Percentiles rank a stretch among this genome's conserved stretches.
phyloP scores from a whole-genome alignment of 179 eudicot species.

The Patellifolia procumbens region DNA sequence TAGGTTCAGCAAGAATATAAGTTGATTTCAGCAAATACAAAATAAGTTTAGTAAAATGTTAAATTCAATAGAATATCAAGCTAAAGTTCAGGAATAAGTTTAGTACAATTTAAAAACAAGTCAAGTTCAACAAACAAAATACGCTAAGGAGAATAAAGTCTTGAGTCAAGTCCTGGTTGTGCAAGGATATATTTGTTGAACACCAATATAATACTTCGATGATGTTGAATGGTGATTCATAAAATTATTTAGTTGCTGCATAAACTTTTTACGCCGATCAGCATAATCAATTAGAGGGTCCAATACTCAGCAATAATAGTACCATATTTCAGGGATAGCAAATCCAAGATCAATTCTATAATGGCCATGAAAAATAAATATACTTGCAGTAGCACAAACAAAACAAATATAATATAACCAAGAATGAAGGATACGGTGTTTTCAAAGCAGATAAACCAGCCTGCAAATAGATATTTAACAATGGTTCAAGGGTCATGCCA shows the following conservation, averaged over 20 bases:
- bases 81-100: no score
- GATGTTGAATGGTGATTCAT: not conserved
- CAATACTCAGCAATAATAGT: not conserved
- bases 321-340: not conserved
- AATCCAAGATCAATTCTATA: not conserved
- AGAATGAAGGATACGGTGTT: constrained; percentile 88
- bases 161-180: not conserved
- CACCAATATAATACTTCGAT: not conserved
- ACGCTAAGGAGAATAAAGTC: not conserved
- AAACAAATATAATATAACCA: not conserved
- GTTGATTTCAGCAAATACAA: no score
- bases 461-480: constrained; percentile 88
- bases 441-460: constrained; percentile 97
- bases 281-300: not conserved
- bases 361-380: not conserved
- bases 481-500: constrained; percentile 95
- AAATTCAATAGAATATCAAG: no score
- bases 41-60: no score
- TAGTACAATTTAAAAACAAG: no score
- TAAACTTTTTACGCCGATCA: not conserved
- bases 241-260: not conserved
- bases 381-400: not conserved
- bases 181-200: not conserved
- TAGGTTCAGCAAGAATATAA: no score
- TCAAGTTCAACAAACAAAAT: no score